Percentiles rank a stretch among this genome's conserved stretches.
phyloP scores from a whole-genome alignment of 1,139 yeast species.

The Yamadazyma taylorii region DNA sequence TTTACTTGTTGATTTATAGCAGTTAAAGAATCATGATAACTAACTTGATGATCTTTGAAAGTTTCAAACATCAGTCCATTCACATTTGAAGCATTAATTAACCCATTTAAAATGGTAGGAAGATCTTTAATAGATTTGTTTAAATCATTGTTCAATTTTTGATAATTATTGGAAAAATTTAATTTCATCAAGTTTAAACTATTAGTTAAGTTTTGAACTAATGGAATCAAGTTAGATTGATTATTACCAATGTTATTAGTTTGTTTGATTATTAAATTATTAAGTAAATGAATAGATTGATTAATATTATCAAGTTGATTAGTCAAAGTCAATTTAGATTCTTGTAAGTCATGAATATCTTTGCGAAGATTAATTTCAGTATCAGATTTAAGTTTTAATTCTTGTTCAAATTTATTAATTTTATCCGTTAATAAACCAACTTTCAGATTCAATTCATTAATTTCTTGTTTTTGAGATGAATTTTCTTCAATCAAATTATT shows the following conservation, averaged over 20 bases:
- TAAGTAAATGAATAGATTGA: conserved; percentile 6
- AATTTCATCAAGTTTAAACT: conserved; percentile 11
- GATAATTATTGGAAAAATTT: conserved; percentile 12
- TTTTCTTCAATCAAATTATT: conserved; percentile 38
- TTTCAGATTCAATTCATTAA: conserved; percentile 15
- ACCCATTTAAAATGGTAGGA: conserved; percentile 13
- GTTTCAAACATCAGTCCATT: conserved; percentile 13
- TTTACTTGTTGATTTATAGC: conserved; percentile 17
- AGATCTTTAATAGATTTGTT: conserved; percentile 12
- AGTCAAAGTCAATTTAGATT: conserved; percentile 6
- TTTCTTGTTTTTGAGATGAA: conserved; percentile 16
- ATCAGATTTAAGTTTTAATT: conserved; percentile 5
- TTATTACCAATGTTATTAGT: conserved; percentile 2
- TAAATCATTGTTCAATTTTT: conserved; percentile 10
- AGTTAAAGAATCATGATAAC: conserved; percentile 13
- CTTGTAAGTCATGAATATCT: conserved; percentile 7
- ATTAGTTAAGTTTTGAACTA: conserved; percentile 8
- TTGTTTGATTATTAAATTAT: conserved; percentile 1
- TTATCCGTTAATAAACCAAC: conserved; percentile 6
- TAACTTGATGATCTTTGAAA: conserved; percentile 14
- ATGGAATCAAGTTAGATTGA: background rate
- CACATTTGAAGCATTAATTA: conserved; percentile 12
- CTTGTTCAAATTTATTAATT: conserved; percentile 8
- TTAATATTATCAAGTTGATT: conserved; percentile 7
- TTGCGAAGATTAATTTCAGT: conserved; percentile 3